phyloP scores from a whole-genome alignment of 148 eudicot genomes.

The Fagopyrum homotropicum region DNA sequence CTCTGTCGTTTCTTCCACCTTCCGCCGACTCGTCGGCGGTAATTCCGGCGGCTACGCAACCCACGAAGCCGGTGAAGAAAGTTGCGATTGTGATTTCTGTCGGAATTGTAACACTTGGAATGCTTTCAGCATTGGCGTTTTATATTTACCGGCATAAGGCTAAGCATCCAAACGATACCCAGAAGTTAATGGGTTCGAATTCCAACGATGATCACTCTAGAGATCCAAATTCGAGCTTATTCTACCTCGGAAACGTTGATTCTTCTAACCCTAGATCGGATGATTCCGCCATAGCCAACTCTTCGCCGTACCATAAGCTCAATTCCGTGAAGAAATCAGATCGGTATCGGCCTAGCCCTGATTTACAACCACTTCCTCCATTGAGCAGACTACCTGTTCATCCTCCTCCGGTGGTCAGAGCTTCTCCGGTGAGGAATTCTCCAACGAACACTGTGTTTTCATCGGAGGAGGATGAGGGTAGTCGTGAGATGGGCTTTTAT shows the following conservation, averaged over 20 bases:
- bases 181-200: constrained; percentile 50
- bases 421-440: constrained; percentile 25
- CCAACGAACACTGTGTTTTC: constrained; percentile 62
- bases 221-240: constrained; percentile 51
- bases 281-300: constrained; percentile 11
- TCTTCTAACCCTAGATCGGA: constrained; percentile 40
- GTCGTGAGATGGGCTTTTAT: constrained; percentile 47
- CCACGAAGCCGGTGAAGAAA: constrained; percentile 57
- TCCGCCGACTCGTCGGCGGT: constrained; percentile 20
- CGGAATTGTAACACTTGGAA: constrained; percentile 64
- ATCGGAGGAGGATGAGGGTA: constrained; percentile 49
- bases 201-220: constrained; percentile 29
- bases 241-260: constrained; percentile 74
- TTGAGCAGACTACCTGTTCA: not conserved
- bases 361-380: constrained; percentile 9
- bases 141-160: constrained; percentile 55
- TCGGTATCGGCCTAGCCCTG: constrained; percentile 14
- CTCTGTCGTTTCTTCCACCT: constrained; percentile 11
- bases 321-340: constrained; percentile 3
- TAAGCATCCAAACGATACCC: constrained; percentile 37
- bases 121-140: constrained; percentile 76
- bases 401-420: constrained; percentile 5
- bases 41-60: constrained; percentile 43
- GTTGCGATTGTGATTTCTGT: constrained; percentile 72
- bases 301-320: constrained; percentile 11